Base-by-base conservation (phyloP, 106 monocot genomes). In the Acorus gramineus region DNA sequence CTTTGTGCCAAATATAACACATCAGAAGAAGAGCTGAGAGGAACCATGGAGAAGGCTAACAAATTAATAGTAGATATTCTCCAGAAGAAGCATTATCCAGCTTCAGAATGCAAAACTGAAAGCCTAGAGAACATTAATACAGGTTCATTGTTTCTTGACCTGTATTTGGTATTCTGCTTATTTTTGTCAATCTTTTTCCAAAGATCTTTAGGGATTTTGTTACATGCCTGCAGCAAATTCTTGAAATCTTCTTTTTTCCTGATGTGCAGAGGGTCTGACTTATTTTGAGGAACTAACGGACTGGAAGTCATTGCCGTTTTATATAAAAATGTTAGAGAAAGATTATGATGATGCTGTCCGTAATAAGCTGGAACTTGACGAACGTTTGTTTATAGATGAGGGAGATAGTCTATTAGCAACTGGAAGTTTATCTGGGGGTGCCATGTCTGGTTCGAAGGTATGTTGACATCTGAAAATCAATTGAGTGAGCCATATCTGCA, bases 361-460 rank as follows among this genome's bases (percentile, higher is more conserved):
- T 50, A 62, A 53, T 28, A 87, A 75, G 64, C 85, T 90, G 4
- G 90, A 85, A 58, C 74, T 90, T 50, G 96, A 96, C 70, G 96
- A 96, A 54, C 82, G 96, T 42, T 66, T 96, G 57, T 88, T 96
- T 76, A 68, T 82, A 43, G 79, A 77, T 55, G 91, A 87, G 44
- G 87, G 88, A 64, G 87, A 85, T 51, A 96, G 96, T 79, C 44
- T 91, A 56, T 76, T 91, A 78, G 90, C 90, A 10, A 82, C 67
- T 69, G 96, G 87, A 71, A 96, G 96, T 64, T 79, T 91, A 64
- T 96, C 96, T 66, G 90, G 87, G 46, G 90, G 87, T 47, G 76
- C 87, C 62, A 62, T 88, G 45, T 70, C 50, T 63, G 73, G 82
- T 14, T 55, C 82, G 69, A 90, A 96, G 90, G 96, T 91, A 69